Conservation (phyloP, 441 rosid genomes). For the Populus hybrid region DNA sequence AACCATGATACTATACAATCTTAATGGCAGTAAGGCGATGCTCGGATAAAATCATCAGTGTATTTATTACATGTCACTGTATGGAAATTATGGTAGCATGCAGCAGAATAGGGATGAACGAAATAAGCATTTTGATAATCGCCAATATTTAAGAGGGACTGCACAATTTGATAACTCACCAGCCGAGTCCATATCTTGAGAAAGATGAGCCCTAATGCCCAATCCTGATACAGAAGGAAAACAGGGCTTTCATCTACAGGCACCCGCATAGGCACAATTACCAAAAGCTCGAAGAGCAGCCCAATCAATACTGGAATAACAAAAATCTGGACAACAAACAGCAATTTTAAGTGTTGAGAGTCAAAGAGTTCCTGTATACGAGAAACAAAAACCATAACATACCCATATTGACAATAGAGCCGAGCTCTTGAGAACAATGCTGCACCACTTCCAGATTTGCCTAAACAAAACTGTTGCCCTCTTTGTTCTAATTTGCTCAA, state of each 20-base stretch:
- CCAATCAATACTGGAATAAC: conserved; percentile 92
- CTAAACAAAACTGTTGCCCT: conserved; percentile 58
- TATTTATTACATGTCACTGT: not conserved
- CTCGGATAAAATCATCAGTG: not conserved
- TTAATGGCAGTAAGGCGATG: not conserved
- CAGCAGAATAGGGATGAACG: not conserved
- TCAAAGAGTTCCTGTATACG: not conserved
- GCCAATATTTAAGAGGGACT: not conserved
- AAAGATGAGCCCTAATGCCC: conserved; percentile 96
- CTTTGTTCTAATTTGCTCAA: conserved; percentile 69
- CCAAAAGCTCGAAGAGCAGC: conserved; percentile 90
- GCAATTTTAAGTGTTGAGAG: not conserved
- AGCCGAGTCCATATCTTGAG: conserved; percentile 96
- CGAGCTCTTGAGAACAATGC: conserved; percentile 77
- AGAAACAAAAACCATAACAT: conserved; percentile 13
- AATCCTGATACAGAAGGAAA: conserved; percentile 94
- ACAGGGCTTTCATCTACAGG: conserved; percentile 99
- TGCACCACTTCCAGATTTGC: conserved; percentile 87
- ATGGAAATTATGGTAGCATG: not conserved
- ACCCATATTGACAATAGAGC: conserved; percentile 89
- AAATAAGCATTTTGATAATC: not conserved
- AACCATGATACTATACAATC: not conserved
- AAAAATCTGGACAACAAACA: conserved; percentile 49
- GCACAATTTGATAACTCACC: conserved; percentile 42
- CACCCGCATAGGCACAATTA: conserved; percentile 97